Evolutionary conservation across 768 basidiomycete genomes (phyloP), one percentile per base, ranked within the genome.

Genomic region (Macrolepiota albuminosa): DNA sequence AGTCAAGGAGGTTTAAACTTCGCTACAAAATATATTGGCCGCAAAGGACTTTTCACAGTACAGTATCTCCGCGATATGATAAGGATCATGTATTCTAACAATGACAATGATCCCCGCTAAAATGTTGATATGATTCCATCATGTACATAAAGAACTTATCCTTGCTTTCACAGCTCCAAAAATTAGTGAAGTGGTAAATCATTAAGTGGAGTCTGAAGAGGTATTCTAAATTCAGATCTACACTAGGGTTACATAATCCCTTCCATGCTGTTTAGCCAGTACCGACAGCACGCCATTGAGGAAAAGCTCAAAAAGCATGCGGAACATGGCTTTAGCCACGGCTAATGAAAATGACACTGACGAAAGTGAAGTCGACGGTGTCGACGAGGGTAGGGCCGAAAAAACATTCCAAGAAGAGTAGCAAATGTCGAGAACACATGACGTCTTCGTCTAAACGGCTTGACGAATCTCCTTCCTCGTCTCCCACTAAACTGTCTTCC

Each of bases 251-350:
- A 29, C 29, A 29, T 29, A 29, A 29, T 29, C 4, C 2, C 29
- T 29, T 29, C 29, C 29, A 29, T 29, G 29, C 29, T 29, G 29
- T 29, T 29, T 29, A 29, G 29, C 29, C 71, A 71, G 16, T 71
- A 80, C 2, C 75, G 75, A 33, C 68, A 68, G 3, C 80, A 83
- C 61, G 82, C 76, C 0, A 79, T 74, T 54, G 67, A 76, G 0
- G 81, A 83, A 54, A 84, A 84, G 61, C 65, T 74, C 11, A 66
- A 40, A n/a, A 13, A 16, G 36, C 50, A 53, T 43, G 36, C 26
- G 14, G 18, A 57, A 57, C n/a, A 34, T 46, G 48, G 24, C 7
- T 16, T 14, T 56, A 7, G 49, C 6, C 8, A 13, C 18, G 11
- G 21, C 14, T 9, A 14, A 18, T 18, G 45, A 37, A 6, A 33